These are phyloP conservation scores for Ophiocordyceps camponoti-leonardi DNA, from an alignment of 2,329 filamentous ascomycete genomes.

Conservation along the genomic window DNA sequence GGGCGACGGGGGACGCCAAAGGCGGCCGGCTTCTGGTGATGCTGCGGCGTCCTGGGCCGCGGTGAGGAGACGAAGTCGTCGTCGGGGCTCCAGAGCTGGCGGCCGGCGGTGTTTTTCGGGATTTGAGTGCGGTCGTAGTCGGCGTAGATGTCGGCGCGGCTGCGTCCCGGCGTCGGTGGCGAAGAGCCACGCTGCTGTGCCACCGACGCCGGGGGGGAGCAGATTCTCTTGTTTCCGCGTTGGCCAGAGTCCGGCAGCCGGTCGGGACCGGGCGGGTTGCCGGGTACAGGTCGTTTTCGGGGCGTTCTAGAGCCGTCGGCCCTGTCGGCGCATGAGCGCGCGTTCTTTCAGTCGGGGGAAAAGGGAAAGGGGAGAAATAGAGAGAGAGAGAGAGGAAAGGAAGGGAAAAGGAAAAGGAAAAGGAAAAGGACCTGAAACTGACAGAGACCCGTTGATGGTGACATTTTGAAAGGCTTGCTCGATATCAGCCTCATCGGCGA, in stretches of 20 bases:
- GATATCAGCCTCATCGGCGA: slow-evolving; percentile 9
- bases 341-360: not conserved
- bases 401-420: not conserved
- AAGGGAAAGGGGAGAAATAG: no score
- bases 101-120: slow-evolving; percentile 6
- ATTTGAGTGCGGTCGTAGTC: slow-evolving; percentile 9
- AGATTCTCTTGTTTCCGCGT: slow-evolving; percentile 10
- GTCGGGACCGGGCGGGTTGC: slow-evolving; percentile 1
- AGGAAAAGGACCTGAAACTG: not conserved
- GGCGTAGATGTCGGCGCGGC: slow-evolving; percentile 4
- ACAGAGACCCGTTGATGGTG: slow-evolving; percentile 4
- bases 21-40: not conserved
- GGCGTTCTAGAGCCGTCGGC: not conserved
- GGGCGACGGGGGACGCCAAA: slow-evolving; percentile 1
- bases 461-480: slow-evolving; percentile 9
- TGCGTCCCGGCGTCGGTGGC: slow-evolving; percentile 6
- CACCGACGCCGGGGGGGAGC: slow-evolving; percentile 10
- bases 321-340: not conserved
- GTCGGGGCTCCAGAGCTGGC: slow-evolving; percentile 13
- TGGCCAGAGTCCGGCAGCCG: slow-evolving; percentile 1
- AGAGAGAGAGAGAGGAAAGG: not conserved
- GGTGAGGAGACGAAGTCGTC: slow-evolving; percentile 5
- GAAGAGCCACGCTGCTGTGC: slow-evolving; percentile 6
- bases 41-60: slow-evolving; percentile 2
- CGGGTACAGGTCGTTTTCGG: slow-evolving; percentile 4